Conservation (phyloP, 2,329 filamentous ascomycete species). For the Harringtonia lauricola region DNA sequence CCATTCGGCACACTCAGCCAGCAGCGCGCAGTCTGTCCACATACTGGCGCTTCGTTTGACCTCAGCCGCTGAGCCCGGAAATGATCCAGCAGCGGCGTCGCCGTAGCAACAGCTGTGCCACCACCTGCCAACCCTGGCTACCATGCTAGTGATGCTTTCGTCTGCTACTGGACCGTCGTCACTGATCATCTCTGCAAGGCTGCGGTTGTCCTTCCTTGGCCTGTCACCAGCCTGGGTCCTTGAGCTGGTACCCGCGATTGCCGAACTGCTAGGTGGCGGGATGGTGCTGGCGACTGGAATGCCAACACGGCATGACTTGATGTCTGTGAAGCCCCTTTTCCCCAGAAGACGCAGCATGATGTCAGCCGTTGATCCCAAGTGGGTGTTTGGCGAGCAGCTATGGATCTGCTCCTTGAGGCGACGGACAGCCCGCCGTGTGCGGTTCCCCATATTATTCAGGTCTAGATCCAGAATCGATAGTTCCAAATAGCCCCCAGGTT, state of each 20-base stretch:
- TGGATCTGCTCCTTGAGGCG: slow-evolving; percentile 62
- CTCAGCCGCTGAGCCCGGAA: slow-evolving; percentile 2
- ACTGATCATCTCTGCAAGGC: slow-evolving; percentile 61
- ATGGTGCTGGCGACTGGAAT: slow-evolving; percentile 56
- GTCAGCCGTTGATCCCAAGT: slow-evolving; percentile 48
- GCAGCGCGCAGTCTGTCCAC: slow-evolving; percentile 64
- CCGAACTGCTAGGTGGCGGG: slow-evolving; percentile 13
- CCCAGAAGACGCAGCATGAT: slow-evolving; percentile 56
- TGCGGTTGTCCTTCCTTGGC: slow-evolving; percentile 34
- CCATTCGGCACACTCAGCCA: slow-evolving; percentile 77
- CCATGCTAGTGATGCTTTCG: slow-evolving; percentile 83
- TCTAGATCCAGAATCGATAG: slow-evolving; percentile 69
- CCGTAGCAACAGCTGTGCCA: slow-evolving; percentile 96
- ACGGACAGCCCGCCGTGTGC: slow-evolving; percentile 56
- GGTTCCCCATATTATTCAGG: slow-evolving; percentile 70
- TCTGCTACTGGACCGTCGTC: slow-evolving; percentile 62
- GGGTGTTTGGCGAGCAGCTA: slow-evolving; percentile 45
- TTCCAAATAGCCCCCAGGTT: slow-evolving; percentile 71
- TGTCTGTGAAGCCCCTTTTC: slow-evolving; percentile 55
- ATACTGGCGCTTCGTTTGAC: slow-evolving; percentile 44
- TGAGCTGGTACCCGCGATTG: slow-evolving; percentile 3
- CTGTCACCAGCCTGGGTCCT: slow-evolving; percentile 13
- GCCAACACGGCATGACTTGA: slow-evolving; percentile 68
- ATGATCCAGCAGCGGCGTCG: slow-evolving; percentile 39
- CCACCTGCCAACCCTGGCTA: slow-evolving; percentile 86